Evolutionary conservation across 805 yeast species (phyloP), one percentile per base, ranked within the genome.

Genomic region (Schwanniomyces occidentalis): DNA sequence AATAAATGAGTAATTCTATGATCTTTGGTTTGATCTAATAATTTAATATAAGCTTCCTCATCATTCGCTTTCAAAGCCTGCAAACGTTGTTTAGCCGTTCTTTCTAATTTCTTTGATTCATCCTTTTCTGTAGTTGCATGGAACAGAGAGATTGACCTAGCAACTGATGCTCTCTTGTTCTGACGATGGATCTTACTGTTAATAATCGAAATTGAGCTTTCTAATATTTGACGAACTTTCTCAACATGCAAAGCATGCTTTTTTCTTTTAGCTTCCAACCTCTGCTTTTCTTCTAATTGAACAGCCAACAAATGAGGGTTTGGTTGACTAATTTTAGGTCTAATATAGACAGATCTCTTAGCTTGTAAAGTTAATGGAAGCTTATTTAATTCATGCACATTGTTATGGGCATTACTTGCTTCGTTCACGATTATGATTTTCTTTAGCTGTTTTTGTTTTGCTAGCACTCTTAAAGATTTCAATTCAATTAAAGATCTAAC

Each of bases 21-120:
- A 63, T 85, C 95, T 57, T 85, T 85, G 3, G 95, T 85, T 61
- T 85, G 89, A 56, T 85, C 93, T 57, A 85, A 72, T 52, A 85
- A 74, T 54, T 85, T 85, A 56, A 85, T 75, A 65, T 85, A 85
- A 2, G 93, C 93, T 54, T 85, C 95, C 60, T 85, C 95, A 66
- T 85, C 95, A 56, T 85, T 85, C 12, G 90, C 85, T 58, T 82
- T 84, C 69, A 85, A 76, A 18, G 93, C 93, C 52, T 82, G 89
- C 61, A 85, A 75, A 76, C 95, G 83, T 56, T 84, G 90, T 53
- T 82, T 85, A n/a, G 95, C 95, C 18, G 81, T 85, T 55, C 77
- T 79, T 58, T 85, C 93, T 42, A 82, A 61, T 58, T 82, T 75
- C 63, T 76, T 83, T 42, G 79, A 76, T 58, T 85, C 93, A 37